Evolutionary conservation across 75 land plant genomes (phyloP), one percentile per base, ranked within the genome.

Genomic region (Adiantum capillusveneris): DNA sequence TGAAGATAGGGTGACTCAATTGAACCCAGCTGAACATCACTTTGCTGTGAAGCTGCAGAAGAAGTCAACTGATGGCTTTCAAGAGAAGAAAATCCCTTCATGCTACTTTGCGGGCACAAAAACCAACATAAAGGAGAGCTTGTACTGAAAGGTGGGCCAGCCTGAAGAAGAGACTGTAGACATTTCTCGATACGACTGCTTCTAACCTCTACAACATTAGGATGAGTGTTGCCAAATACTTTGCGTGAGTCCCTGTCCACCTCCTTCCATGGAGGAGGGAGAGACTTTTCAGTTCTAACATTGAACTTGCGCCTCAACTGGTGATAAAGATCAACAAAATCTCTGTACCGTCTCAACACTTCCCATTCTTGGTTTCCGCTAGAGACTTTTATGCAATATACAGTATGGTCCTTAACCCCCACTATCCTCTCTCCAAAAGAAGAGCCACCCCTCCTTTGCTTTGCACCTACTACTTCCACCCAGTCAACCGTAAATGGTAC

Each of bases 381-480:
- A 50, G 69, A 58, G n/a, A 88, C 97, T 60, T 66, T 77, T 55
- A 92, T 75, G 60, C 43, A 65, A 58, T 92, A 92, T 9, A 92
- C 75, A 49, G 97, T 92, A 65, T 88, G 84, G 30, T 92, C 94
- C 70, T 77, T 80, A 12, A 92, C 95, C 25, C 97, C 97, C 48
- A 92, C 89, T 62, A 92, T 75, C 67, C 97, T 72, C 60, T 88
- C 97, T 29, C 95, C 78, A 45, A 92, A 67, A 19, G 97, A 92
- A 50, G 84, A 85, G 68, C 84, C 86, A 12, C 97, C 97, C 65
- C 60, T 78, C 53, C 69, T 83, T 51, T 92, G 97, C 51, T 69
- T 78, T 52, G 97, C 94, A n/a, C 97, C 97, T 11, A 85, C 70
- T 2, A 92, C 84, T 76, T 92, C 97, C 58, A 85, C 64, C 71